phyloP scores from a whole-genome alignment of 768 basidiomycete genomes.

The Leccinum arenicola region DNA sequence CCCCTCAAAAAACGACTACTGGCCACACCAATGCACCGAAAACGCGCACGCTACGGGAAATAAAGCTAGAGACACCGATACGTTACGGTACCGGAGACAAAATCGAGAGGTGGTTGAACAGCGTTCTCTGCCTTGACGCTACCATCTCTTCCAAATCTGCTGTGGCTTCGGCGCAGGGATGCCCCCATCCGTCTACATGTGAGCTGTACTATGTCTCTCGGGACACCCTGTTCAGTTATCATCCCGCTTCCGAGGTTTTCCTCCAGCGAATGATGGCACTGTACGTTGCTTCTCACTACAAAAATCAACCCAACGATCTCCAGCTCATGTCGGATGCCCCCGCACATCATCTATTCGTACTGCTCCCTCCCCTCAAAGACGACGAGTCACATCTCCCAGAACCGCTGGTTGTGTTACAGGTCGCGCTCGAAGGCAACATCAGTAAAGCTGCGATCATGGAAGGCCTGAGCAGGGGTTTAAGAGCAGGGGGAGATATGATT shows the following conservation, averaged over 20 bases:
- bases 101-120: conserved; percentile 93
- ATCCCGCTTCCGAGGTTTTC: conserved; percentile 96
- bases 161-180: conserved; percentile 55
- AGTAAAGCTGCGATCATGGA: conserved; percentile 83
- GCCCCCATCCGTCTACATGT: conserved; percentile 91
- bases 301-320: conserved; percentile 99
- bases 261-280: conserved; percentile 98
- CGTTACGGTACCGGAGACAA: conserved; percentile 85
- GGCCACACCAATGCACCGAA: conserved; percentile 60
- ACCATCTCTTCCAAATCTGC: conserved; percentile 51
- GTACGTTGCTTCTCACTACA: conserved; percentile 97
- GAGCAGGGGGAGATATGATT: conserved; percentile 94
- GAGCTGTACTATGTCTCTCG: conserved; percentile 94
- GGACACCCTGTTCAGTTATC: conserved; percentile 95
- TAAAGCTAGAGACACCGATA: conserved; percentile 93
- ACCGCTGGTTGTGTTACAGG: conserved; percentile 92
- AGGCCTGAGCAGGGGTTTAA: conserved; percentile 75
- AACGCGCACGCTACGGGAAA: conserved; percentile 76
- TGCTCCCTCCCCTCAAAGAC: conserved; percentile 88
- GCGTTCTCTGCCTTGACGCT: conserved; percentile 87
- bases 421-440: conserved; percentile 93
- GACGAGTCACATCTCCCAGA: conserved; percentile 91
- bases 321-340: conserved; percentile 96
- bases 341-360: conserved; percentile 93
- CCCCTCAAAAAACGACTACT: conserved; percentile 48